Base-by-base conservation (phyloP, 2,329 filamentous ascomycete species). In the Endothia cerciana region DNA sequence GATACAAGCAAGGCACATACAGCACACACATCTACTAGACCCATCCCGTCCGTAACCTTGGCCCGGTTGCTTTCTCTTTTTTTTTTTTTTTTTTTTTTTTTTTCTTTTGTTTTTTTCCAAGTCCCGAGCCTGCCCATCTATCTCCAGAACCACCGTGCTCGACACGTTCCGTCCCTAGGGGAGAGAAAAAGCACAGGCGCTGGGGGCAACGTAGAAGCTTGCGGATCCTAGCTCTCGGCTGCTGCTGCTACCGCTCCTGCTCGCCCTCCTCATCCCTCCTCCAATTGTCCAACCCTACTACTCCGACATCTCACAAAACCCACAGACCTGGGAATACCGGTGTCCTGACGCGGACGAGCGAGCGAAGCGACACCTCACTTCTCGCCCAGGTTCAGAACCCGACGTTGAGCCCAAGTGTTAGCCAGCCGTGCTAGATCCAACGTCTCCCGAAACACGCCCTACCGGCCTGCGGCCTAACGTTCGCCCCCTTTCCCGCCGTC, bases 401-500 rank as follows among this genome's bases (percentile, higher is more conserved):
- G 33, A 58, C n/a, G 33, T 38, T 36, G n/a, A n/a, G n/a, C 19
- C 53, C 33, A 11, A 38, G 38, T 25, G 13, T 41, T 58, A 40
- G 53, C 25, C 28, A 25, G 47, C 28, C 47, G 47, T 51, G 56
- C 56, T 49, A 43, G 19, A 53, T 45, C 45, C 45, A 51, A 41
- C 43, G 33, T 59, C 56, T 22, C 36, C 59, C 66, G 66, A 67
- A 65, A 65, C 58, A 65, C 40, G n/a, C 53, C 58, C 55, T 38
- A 33, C 51, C 58, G 58, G 65, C 59, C 60, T 51, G 64, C 58
- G 58, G 65, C 59, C 60, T 51, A 67, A 62, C 62, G 56, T 57
- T 60, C 60, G 33, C 36, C 56, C 63, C 56, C 56, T 49, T 64
- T 64, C 33, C 47, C 47, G 57, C 57, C 49, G 19, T 25, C 51